Evolutionary conservation across 257 asterid species (phyloP).

Genomic region (Capsicum baccatum): DNA sequence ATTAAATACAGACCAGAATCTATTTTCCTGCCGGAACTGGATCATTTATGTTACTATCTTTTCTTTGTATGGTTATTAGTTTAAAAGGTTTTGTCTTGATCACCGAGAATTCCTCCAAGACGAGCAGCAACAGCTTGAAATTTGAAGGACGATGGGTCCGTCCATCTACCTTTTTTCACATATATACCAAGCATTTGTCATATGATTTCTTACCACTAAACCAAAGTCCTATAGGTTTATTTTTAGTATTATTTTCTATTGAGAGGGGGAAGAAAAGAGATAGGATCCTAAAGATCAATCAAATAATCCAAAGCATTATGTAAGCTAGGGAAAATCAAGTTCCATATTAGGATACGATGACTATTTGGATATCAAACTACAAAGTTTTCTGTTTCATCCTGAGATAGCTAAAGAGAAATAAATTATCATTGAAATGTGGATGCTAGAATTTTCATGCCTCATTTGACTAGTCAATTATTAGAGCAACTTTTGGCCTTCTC

Average conservation of each 20-base stretch:
- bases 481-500: background rate
- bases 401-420: background rate
- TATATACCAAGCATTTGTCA: background rate
- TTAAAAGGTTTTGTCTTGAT: background rate
- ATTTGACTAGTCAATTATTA: background rate
- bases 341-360: background rate
- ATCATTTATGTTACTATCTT: background rate
- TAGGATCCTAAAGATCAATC: background rate
- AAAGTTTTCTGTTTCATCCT: background rate
- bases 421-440: background rate
- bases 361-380: background rate
- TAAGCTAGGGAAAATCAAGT: background rate
- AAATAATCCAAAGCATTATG: background rate
- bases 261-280: background rate
- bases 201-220: background rate
- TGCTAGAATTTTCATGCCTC: background rate
- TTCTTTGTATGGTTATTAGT: background rate
- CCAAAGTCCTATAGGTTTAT: background rate
- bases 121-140: background rate
- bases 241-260: background rate
- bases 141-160: background rate
- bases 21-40: background rate
- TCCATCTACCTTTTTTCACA: background rate
- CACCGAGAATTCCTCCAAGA: background rate
- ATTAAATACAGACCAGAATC: background rate